phyloP scores from a whole-genome alignment of 352 stramenopile genomes.

The Pythium myriotylum region DNA sequence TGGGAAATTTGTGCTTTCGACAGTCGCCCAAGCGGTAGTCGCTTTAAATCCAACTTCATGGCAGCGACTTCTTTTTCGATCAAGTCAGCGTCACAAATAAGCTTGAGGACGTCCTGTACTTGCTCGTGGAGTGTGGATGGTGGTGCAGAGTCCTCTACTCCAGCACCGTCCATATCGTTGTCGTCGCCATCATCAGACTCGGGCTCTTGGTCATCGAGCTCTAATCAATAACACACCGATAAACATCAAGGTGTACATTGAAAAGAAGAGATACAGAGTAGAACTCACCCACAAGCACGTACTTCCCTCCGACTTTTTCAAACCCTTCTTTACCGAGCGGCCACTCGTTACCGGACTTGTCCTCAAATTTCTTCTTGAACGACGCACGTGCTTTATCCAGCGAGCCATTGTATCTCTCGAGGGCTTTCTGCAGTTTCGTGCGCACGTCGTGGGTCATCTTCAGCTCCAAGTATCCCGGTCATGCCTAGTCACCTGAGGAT shows the following conservation, averaged over 20 bases:
- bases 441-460: neutral
- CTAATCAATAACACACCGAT: constrained; percentile 11
- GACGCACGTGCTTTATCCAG: constrained; percentile 54
- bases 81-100: constrained; percentile 39
- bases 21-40: constrained; percentile 34
- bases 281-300: constrained; percentile 61
- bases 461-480: too few relatives aligned
- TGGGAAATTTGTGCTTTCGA: constrained; percentile 67
- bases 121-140: constrained; percentile 23
- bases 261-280: too few relatives aligned
- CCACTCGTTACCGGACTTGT: constrained; percentile 74
- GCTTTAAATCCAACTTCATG: constrained; percentile 43
- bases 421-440: neutral
- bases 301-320: constrained; percentile 52
- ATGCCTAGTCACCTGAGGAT: constrained; percentile 42
- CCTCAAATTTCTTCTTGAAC: constrained; percentile 65
- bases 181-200: constrained; percentile 7
- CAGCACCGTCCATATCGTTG: constrained; percentile 14
- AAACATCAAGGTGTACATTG: too few relatives aligned
- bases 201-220: constrained; percentile 27
- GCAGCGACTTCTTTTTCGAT: constrained; percentile 35
- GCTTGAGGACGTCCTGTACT: constrained; percentile 29
- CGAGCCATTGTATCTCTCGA: constrained; percentile 35
- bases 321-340: constrained; percentile 43
- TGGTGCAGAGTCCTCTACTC: neutral